Conservation (phyloP, 208 protist genomes). For the Trypanosoma mega region DNA sequence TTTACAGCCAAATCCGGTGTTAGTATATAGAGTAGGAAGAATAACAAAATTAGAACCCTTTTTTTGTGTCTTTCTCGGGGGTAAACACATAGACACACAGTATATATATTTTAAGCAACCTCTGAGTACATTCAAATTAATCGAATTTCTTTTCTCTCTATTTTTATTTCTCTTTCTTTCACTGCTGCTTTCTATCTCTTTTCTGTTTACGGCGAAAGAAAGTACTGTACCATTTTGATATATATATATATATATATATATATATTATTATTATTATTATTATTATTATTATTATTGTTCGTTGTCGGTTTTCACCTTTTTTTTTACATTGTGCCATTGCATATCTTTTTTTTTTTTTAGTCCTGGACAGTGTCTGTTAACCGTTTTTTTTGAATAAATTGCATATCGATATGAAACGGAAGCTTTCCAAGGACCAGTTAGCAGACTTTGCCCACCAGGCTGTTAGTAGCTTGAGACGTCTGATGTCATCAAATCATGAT, state of each 20-base stretch:
- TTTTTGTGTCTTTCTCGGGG: too few relatives aligned
- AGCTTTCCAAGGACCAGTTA: slow-evolving; percentile 52
- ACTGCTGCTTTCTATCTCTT: slow-evolving; percentile 1
- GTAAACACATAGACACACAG: too few relatives aligned
- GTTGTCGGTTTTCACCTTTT: not conserved
- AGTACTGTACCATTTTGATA: too few relatives aligned
- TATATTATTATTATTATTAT: not conserved
- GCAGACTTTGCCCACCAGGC: slow-evolving; percentile 63
- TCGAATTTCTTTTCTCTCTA: not conserved
- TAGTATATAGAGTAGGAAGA: too few relatives aligned
- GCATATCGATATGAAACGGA: slow-evolving; percentile 26
- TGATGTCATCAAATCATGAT: slow-evolving; percentile 47
- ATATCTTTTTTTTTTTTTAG: slow-evolving; percentile 16
- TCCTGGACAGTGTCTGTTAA: slow-evolving; percentile 6
- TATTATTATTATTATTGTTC: not conserved
- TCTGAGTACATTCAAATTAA: not conserved
- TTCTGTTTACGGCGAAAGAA: too few relatives aligned
- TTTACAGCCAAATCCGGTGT: too few relatives aligned
- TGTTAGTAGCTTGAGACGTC: slow-evolving; percentile 50
- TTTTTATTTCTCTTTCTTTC: slow-evolving; percentile 17
- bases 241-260: not conserved
- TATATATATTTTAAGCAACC: too few relatives aligned
- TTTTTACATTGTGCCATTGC: not conserved
- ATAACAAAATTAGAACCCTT: too few relatives aligned
- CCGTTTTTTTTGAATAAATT: not conserved